Evolutionary conservation across 306 rosid species (phyloP), one percentile per base, ranked within the genome.

Genomic region (Hylodesmum podocarpum): DNA sequence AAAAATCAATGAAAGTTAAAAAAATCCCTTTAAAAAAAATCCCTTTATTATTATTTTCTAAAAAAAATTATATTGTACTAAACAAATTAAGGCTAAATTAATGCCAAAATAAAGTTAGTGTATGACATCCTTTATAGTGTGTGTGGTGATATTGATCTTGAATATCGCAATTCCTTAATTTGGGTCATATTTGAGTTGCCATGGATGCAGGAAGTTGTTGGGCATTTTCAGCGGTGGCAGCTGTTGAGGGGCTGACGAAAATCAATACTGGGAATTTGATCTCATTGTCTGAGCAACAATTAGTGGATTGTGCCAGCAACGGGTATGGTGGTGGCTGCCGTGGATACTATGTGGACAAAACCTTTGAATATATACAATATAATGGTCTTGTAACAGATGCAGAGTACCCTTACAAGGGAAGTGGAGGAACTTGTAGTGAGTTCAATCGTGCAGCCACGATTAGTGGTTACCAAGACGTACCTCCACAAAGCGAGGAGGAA

Each of bases 211-310:
- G 58, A 8, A 18, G 71, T 46, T 75, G 87, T 2, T 62, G 58
- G 74, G 78, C 75, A 24, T 75, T 79, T 75, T 22, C 75, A 8
- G 50, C 43, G 0, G 70, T 75, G 55, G 78, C 86, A 18, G 72
- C 80, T 0, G 50, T 82, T 13, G 83, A 78, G 7, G 73, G 74
- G 0, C 47, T 66, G 8, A 50, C 14, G 44, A 2, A 81, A 34
- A 85, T 85, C 25, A 51, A 59, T 61, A 72, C 64, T 0, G 78
- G 82, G 6, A 22, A 79, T 0, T 8, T 86, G 61, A 7, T 34
- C 6, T 76, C 89, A 9, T 39, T 82, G 22, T 82, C 84, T 0
- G 83, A 75, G 51, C 84, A 84, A 50, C 77, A 87, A 28, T 70
- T 84, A 1, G 19, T 79, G 19, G 85, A 87, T 11, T 82, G 88